Percentiles rank a stretch among this genome's conserved stretches.
Evolutionary conservation across 352 stramenopile species (phyloP).

Genomic region (Pythium aristosporum): DNA sequence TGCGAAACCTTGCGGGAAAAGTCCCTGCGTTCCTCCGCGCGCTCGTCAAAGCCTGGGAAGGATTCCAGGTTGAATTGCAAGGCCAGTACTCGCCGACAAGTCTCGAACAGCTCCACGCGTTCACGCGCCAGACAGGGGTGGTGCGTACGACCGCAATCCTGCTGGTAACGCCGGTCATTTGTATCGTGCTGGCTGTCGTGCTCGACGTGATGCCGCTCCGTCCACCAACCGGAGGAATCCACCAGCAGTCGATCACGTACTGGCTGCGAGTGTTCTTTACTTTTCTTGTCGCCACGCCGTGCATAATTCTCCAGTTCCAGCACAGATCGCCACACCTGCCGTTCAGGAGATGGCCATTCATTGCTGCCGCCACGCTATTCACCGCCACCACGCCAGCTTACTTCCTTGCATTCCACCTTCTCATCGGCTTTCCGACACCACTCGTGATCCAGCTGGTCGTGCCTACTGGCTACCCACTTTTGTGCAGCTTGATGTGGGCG

Average conservation of each 20-base stretch:
- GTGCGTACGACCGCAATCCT: not conserved
- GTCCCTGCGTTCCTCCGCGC: too few species aligned
- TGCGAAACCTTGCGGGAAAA: too few species aligned
- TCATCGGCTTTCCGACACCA: constrained; percentile 16
- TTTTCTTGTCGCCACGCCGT: not conserved
- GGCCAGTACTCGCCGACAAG: not conserved
- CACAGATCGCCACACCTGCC: too few species aligned
- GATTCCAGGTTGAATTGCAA: not conserved
- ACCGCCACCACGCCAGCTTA: not conserved
- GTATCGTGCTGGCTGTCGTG: constrained; percentile 1
- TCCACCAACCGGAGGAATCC: too few species aligned
- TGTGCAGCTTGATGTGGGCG: constrained; percentile 4
- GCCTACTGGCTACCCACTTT: constrained; percentile 22
- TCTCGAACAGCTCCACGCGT: not conserved
- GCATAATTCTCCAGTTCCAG: too few species aligned
- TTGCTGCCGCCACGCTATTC: not conserved
- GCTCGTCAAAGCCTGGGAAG: not conserved
- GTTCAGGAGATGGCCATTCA: not conserved
- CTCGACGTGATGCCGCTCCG: too few species aligned
- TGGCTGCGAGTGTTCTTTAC: constrained; percentile 2
- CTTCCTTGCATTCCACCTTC: not conserved
- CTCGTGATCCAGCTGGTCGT: constrained; percentile 20
- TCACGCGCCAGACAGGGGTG: not conserved
- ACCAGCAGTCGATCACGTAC: not conserved
- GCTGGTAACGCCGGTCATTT: not conserved